Base-by-base conservation (phyloP, 2,329 filamentous ascomycete species). In the Reticulascus tulasneorum region DNA sequence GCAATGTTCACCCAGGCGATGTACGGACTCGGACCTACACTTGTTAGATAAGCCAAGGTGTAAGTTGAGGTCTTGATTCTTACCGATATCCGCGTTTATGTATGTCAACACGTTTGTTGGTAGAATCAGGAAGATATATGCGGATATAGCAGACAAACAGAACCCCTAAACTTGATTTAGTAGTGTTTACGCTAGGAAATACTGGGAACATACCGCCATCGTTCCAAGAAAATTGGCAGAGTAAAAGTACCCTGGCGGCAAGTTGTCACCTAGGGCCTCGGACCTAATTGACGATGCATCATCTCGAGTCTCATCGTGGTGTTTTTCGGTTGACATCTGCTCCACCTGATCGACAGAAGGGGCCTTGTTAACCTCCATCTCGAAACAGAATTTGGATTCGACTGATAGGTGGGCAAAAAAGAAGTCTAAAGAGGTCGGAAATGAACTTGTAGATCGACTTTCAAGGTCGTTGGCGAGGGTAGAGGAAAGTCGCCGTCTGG, bases 61-160 rank as follows among this genome's bases (percentile, higher is more conserved):
- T 13, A 6, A 9, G 4, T 5, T 5, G 27, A 4, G 13, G 17
- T 4, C 6, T 24, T n/a, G n/a, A 6, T 12, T 10, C 13, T 26
- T 23, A 29, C 47, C 59, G 21, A 63, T 61, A 40, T 63, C 60
- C 10, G 51, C 53, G 33, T 61, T 60, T 41, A 62, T 62, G 30
- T 56, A 51, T 4, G 36, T 40, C 27, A 45, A 23, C 3, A 45
- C 35, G 16, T 62, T 63, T 20, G 59, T 62, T 10, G 59, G 60
- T n/a, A 63, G 35, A 24, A 63, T 51, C 17, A 63, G 34, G 37
- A 62, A 63, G 35, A 63, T 50, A 35, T 60, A 62, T 12, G 58
- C 59, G 22, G 55, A 59, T 29, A 61, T 56, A 33, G 59, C 54
- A 7, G 60, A 59, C 7, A 63, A 46, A 40, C 56, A 60, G 45